Conservation (phyloP, 208 protist genomes). For the Kentomonas sorsogonicus region DNA sequence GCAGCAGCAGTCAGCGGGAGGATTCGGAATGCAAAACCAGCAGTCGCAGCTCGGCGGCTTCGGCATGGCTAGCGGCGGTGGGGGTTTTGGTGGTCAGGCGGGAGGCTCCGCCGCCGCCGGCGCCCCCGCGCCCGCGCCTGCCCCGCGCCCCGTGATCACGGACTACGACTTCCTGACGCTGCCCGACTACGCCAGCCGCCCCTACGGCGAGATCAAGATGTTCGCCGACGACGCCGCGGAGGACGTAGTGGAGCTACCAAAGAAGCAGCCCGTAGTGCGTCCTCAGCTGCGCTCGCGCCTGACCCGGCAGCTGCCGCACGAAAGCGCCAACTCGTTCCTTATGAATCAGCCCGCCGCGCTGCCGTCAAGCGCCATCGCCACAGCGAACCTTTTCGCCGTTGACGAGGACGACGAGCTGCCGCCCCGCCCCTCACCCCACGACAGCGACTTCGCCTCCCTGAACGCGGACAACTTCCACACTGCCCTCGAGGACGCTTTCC, state of each 20-base stretch:
- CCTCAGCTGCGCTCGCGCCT: too few relatives aligned
- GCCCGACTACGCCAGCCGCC: conserved; percentile 68
- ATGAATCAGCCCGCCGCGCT: background rate
- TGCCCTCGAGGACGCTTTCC: too few relatives aligned
- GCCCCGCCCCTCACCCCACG: too few relatives aligned
- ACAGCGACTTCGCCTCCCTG: too few relatives aligned
- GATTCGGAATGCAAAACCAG: background rate
- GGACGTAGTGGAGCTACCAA: conserved; percentile 24
- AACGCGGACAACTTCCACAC: too few relatives aligned
- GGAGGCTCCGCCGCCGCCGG: too few relatives aligned
- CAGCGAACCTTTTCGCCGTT: too few relatives aligned
- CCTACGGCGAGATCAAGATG: conserved; percentile 75
- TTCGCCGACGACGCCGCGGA: conserved; percentile 37
- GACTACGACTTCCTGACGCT: conserved; percentile 57
- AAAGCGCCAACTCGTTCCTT: background rate
- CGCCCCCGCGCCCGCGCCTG: too few relatives aligned
- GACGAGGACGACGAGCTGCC: too few relatives aligned
- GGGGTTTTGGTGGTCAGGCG: background rate
- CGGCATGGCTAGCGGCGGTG: background rate
- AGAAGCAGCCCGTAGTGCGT: too few relatives aligned
- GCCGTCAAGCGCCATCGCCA: too few relatives aligned
- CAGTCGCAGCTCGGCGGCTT: conserved; percentile 11
- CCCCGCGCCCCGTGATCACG: conserved; percentile 15
- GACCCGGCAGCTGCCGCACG: too few relatives aligned
- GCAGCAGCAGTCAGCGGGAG: background rate